These are phyloP conservation scores for Pseudoperonospora humuli DNA, from an alignment of 352 stramenopile genomes.

Conservation along the genomic window DNA sequence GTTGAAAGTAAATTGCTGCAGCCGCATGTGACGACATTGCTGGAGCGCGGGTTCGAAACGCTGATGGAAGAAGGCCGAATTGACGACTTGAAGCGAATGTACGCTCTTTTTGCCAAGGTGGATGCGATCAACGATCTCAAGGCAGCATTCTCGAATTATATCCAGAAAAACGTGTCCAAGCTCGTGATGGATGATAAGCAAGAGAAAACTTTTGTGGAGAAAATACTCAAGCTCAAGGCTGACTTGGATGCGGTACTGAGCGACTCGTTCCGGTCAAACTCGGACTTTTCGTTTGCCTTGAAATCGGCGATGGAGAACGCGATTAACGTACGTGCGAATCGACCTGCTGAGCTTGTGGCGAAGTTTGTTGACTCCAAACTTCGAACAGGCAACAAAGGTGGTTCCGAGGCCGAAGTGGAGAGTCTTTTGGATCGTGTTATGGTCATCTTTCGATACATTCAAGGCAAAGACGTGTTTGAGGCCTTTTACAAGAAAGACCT, in stretches of 20 bases:
- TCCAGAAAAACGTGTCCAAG: constrained; percentile 65
- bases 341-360: constrained; percentile 85
- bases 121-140: constrained; percentile 65
- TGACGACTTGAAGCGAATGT: constrained; percentile 86
- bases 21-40: constrained; percentile 67
- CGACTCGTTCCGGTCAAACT: constrained; percentile 63
- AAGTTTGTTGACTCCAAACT: constrained; percentile 90
- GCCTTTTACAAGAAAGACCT: constrained; percentile 98
- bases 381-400: constrained; percentile 77
- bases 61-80: constrained; percentile 79
- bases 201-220: constrained; percentile 88
- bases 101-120: constrained; percentile 66
- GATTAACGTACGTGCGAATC: constrained; percentile 80
- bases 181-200: constrained; percentile 74
- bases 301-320: constrained; percentile 87
- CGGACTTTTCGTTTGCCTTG: constrained; percentile 72
- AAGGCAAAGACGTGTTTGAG: constrained; percentile 98
- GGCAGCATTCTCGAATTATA: constrained; percentile 58
- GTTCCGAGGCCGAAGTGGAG: constrained; percentile 84
- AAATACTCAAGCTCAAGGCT: constrained; percentile 79
- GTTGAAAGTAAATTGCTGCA: constrained; percentile 82
- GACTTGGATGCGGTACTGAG: constrained; percentile 74
- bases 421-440: constrained; percentile 88
- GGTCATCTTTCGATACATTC: constrained; percentile 93
- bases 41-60: constrained; percentile 82